Evolutionary conservation across 2,329 filamentous ascomycete genomes (phyloP).

Genomic region (Exophiala alcalophila): DNA sequence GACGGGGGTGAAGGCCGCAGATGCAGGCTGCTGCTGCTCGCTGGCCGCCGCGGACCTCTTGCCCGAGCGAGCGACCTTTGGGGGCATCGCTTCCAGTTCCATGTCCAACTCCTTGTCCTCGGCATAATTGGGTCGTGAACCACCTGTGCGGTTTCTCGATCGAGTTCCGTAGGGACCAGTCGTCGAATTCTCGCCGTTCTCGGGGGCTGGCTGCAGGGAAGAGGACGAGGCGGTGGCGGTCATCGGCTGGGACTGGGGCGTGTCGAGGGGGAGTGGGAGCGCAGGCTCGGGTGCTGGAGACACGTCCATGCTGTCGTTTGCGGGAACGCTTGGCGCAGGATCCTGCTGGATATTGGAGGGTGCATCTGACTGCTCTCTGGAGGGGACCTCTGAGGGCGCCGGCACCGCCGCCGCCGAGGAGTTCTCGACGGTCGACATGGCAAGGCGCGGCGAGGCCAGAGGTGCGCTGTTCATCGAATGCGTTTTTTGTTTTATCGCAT

Average conservation of each 20-base stretch:
- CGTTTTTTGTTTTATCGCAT: constrained; percentile 24
- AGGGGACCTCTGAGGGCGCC: constrained; percentile 13
- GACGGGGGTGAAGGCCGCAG: constrained; percentile 17
- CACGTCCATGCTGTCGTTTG: constrained; percentile 24
- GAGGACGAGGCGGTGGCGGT: constrained; percentile 43
- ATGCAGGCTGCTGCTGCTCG: constrained; percentile 10
- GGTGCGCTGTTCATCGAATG: constrained; percentile 9
- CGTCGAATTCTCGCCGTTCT: constrained; percentile 45
- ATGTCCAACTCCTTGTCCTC: constrained; percentile 89
- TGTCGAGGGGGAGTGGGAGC: constrained; percentile 35
- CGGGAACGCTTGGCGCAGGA: constrained; percentile 23
- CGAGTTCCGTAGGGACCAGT: constrained; percentile 83
- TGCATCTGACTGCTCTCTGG: constrained; percentile 13
- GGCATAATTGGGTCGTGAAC: constrained; percentile 85
- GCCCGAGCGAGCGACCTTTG: constrained; percentile 34
- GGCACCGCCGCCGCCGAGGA: constrained; percentile 14
- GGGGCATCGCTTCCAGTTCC: constrained; percentile 67
- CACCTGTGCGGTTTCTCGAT: constrained; percentile 81
- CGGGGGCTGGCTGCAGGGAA: constrained; percentile 38
- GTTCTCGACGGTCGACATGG: constrained; percentile 25
- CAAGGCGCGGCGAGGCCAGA: constrained; percentile 15
- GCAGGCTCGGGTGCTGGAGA: constrained; percentile 27
- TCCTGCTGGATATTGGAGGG: constrained; percentile 15
- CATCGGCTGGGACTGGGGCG: constrained; percentile 43
- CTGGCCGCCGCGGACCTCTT: constrained; percentile 21